A percentile compares a stretch with the other conserved stretches of the same genome.
These are phyloP conservation scores for Kazachstania sp. DNA, from an alignment of 1,139 yeast species.

Conservation along the genomic window DNA sequence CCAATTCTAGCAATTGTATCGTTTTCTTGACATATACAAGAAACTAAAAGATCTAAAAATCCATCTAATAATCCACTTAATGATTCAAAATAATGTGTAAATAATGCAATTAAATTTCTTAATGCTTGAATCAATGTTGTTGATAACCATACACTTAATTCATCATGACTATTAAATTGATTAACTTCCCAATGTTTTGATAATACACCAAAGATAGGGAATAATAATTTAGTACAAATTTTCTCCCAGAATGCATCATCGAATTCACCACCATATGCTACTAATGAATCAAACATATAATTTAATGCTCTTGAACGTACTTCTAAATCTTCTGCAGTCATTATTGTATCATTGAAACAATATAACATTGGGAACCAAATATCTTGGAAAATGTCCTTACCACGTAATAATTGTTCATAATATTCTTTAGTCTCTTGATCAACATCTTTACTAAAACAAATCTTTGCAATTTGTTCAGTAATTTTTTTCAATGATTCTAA, in stretches of 20 bases:
- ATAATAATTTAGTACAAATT: conserved; percentile 65
- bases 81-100: conserved; percentile 69
- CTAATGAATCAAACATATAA: conserved; percentile 70
- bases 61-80: conserved; percentile 69
- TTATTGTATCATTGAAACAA: conserved; percentile 79
- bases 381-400: conserved; percentile 34
- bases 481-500: conserved; percentile 65
- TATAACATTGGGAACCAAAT: conserved; percentile 66
- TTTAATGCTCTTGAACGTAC: conserved; percentile 85
- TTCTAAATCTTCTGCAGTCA: conserved; percentile 91
- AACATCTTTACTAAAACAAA: conserved; percentile 39
- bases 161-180: conserved; percentile 63
- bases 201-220: conserved; percentile 83
- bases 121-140: conserved; percentile 94
- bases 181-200: conserved; percentile 69
- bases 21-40: conserved; percentile 93
- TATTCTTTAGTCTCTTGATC: conserved; percentile 38
- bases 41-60: conserved; percentile 64
- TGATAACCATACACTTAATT: conserved; percentile 88
- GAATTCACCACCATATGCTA: conserved; percentile 71
- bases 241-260: conserved; percentile 72
- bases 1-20: conserved; percentile 96
- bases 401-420: conserved; percentile 34
- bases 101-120: conserved; percentile 75
- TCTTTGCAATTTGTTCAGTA: conserved; percentile 49